Evolutionary conservation across 192 early-diverging fungal genomes (phyloP).

Genomic region (Linnemannia hyalina): DNA sequence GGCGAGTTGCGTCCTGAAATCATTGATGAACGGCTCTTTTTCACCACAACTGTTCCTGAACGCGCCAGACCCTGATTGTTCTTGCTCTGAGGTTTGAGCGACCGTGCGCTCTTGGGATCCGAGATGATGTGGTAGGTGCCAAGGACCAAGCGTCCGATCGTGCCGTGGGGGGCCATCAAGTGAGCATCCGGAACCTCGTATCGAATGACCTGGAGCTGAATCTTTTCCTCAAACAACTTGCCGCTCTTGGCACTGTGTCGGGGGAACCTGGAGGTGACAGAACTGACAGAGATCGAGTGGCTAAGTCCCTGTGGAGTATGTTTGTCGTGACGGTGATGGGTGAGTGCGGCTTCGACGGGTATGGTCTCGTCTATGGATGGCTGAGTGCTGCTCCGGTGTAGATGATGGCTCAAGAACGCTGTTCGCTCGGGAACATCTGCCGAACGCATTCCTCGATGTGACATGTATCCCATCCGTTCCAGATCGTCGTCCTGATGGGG

Average conservation of each 20-base stretch:
- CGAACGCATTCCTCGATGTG: background rate
- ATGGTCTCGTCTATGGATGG: slow-evolving; percentile 29
- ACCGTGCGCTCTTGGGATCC: slow-evolving; percentile 34
- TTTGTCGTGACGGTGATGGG: slow-evolving; percentile 29
- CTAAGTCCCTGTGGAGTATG: slow-evolving; percentile 31
- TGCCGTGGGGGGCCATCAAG: slow-evolving; percentile 45
- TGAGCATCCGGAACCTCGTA: slow-evolving; percentile 46
- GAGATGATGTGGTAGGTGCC: slow-evolving; percentile 51
- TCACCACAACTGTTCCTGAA: slow-evolving; percentile 45
- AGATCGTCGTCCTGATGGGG: slow-evolving; percentile 24
- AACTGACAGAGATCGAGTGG: slow-evolving; percentile 45
- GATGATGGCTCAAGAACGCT: background rate
- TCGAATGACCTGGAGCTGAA: slow-evolving; percentile 52
- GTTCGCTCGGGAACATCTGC: background rate
- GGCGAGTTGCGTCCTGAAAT: background rate
- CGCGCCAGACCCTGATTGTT: slow-evolving; percentile 19
- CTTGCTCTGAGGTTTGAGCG: slow-evolving; percentile 22
- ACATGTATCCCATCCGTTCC: slow-evolving; percentile 19
- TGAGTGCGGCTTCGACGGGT: slow-evolving; percentile 37
- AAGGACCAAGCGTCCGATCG: slow-evolving; percentile 32
- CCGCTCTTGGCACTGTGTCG: slow-evolving; percentile 33
- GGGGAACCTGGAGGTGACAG: slow-evolving; percentile 44
- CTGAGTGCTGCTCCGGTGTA: slow-evolving; percentile 3
- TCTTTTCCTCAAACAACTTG: slow-evolving; percentile 49
- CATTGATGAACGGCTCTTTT: slow-evolving; percentile 23